Conservation (phyloP, 1,284 basidiomycete genomes). For the Moesziomyces antarcticus region DNA sequence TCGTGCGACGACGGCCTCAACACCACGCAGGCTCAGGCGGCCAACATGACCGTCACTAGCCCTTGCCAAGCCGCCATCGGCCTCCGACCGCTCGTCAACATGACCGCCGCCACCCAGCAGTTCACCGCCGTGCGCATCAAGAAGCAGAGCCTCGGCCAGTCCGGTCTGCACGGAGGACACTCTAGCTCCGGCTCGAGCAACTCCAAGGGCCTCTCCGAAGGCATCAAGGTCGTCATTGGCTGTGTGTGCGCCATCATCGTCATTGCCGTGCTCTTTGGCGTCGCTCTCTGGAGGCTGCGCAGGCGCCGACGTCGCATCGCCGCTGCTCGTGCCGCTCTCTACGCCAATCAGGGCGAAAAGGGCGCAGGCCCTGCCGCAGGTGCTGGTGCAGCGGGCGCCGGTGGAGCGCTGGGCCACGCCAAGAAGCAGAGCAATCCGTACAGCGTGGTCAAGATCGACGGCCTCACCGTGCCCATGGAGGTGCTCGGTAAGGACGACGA, state of each 20-base stretch:
- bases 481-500: constrained; percentile 47
- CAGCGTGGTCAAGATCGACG: constrained; percentile 41
- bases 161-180: constrained; percentile 23
- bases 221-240: constrained; percentile 58
- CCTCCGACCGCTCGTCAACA: constrained; percentile 51
- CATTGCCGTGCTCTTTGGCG: constrained; percentile 47
- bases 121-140: constrained; percentile 59
- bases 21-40: constrained; percentile 14
- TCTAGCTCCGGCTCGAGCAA: constrained; percentile 23
- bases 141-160: constrained; percentile 53
- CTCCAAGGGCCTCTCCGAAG: constrained; percentile 51
- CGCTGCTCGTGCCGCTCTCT: constrained; percentile 34
- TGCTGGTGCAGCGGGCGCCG: constrained; percentile 5
- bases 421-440: constrained; percentile 50
- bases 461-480: constrained; percentile 42
- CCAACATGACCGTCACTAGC: constrained; percentile 30
- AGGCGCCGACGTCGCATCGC: constrained; percentile 37
- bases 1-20: constrained; percentile 50
- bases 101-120: constrained; percentile 44
- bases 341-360: constrained; percentile 33
- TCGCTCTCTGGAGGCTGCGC: constrained; percentile 50
- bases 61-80: constrained; percentile 52
- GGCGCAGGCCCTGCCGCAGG: neutral
- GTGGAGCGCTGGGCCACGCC: constrained; percentile 18
- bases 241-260: constrained; percentile 52